Conservation (phyloP, 306 rosid genomes). For the Neltuma alba region DNA sequence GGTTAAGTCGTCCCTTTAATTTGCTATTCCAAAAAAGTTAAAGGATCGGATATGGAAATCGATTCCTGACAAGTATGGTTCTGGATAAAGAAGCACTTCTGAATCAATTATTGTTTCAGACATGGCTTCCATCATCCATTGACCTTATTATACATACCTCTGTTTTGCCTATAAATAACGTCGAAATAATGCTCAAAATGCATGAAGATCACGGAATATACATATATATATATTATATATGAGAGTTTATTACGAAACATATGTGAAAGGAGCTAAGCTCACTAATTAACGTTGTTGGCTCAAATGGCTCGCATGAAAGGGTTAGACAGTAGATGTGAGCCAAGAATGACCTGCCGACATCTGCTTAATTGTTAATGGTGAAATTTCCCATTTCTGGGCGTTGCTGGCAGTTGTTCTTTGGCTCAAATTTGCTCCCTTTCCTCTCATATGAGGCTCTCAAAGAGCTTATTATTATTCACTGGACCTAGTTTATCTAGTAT, state of each 20-base stretch:
- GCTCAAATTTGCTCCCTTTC: slow-evolving; percentile 32
- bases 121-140: neutral
- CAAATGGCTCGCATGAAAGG: slow-evolving; percentile 8
- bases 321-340: slow-evolving; percentile 24
- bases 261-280: neutral
- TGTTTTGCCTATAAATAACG: neutral
- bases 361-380: neutral
- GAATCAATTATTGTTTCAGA: neutral
- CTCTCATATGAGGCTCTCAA: slow-evolving; percentile 21
- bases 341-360: slow-evolving; percentile 40
- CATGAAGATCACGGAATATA: neutral
- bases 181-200: neutral
- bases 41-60: neutral
- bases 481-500: too few species aligned
- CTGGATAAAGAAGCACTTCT: neutral
- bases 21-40: neutral
- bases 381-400: neutral
- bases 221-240: too few species aligned
- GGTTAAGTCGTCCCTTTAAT: neutral
- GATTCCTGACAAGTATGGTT: neutral
- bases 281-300: neutral
- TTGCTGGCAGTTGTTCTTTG: slow-evolving; percentile 21
- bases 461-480: too few species aligned
- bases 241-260: neutral
- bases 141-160: neutral